phyloP scores from a whole-genome alignment of 1,139 yeast genomes.

The Pichia sp. region DNA sequence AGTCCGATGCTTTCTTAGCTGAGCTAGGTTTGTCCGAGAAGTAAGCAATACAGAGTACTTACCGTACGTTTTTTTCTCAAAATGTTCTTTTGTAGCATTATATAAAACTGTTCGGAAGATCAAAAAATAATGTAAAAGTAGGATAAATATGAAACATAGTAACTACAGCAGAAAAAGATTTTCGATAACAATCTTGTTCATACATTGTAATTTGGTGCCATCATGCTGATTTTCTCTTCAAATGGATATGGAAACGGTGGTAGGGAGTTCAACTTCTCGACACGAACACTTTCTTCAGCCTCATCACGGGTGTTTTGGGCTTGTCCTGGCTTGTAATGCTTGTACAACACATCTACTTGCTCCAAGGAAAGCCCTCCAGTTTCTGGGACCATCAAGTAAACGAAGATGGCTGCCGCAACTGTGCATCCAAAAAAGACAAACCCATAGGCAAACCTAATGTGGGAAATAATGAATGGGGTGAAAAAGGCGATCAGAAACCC shows the following conservation, averaged over 20 bases:
- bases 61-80: neutral
- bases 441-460: constrained; percentile 57
- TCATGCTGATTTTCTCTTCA: neutral
- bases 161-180: neutral
- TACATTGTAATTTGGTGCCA: neutral
- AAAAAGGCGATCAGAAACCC: constrained; percentile 73
- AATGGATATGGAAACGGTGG: neutral
- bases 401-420: constrained; percentile 53
- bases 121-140: neutral
- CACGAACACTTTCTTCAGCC: neutral
- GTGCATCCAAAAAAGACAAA: constrained; percentile 70
- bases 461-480: constrained; percentile 62
- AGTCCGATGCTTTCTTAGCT: constrained; percentile 60
- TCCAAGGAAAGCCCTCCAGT: constrained; percentile 63
- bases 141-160: neutral
- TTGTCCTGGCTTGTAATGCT: constrained; percentile 10
- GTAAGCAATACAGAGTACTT: neutral
- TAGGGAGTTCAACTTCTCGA: neutral
- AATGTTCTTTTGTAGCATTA: neutral
- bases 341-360: constrained; percentile 49
- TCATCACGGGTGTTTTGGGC: constrained; percentile 9
- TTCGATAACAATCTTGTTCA: neutral
- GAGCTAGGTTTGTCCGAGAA: constrained; percentile 46
- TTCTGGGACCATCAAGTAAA: constrained; percentile 41
- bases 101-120: neutral